Evolutionary conservation across 148 eudicot genomes (phyloP), one percentile per base, ranked within the genome.

Genomic region (Camellia sinensis): DNA sequence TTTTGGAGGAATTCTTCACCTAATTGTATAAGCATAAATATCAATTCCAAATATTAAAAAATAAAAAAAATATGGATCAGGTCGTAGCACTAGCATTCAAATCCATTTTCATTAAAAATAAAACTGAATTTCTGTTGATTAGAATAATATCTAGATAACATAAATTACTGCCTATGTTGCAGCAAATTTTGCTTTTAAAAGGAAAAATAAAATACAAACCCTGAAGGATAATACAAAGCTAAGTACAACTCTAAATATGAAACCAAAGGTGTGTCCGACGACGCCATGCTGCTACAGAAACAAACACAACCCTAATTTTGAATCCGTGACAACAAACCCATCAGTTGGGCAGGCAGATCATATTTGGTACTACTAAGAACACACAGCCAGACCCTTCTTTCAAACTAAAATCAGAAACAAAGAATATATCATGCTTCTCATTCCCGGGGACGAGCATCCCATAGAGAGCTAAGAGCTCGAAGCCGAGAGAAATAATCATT

Each of bases 371-470:
- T 18, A 62, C 13, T 18, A 60, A 57, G 21, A 76, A 46, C 54
- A 76, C 62, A 37, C 48, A 48, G 61, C 80, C 59, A 37, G 61
- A 65, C 57, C 44, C 72, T 0, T 50, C 80, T 64, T 52, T 29
- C 45, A 14, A 65, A 52, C 3, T 40, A 41, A 1, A 45, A 40
- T 66, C 53, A 9, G 7, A 41, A 53, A 57, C 15, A 19, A 21
- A 1, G 37, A 29, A 29, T 29, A 29, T 53, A 53, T 9, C 62
- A 21, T 0, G 41, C 37, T 71, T 37, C 74, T 85, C 82, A 85
- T 45, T 85, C 87, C 63, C 84, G 79, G 37, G 87, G 87, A 13
- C 87, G 87, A 77, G 87, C 87, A 76, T 82, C 82, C 87, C 87
- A 85, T 37, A 85, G 74, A 71, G 87, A 82, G 74, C 87, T 85